Base-by-base conservation (phyloP, 257 asterid species). In the Plantago major region DNA sequence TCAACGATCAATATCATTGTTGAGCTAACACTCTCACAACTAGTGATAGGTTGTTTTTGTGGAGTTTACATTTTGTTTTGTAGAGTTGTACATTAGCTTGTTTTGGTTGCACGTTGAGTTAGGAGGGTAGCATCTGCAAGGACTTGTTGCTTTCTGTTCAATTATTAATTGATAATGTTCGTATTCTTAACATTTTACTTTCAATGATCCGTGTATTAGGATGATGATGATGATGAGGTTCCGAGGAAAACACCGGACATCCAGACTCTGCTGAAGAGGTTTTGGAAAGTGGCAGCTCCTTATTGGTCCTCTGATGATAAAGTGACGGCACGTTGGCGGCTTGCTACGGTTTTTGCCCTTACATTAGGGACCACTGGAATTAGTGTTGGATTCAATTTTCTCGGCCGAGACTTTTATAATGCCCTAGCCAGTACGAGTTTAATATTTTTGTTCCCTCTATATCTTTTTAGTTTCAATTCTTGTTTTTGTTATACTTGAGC, bases 291-390 rank as follows among this genome's bases (percentile, higher is more conserved):
- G 72, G 97, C 97, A 4, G 86, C 88, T 9, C 97, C 95, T 33
- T 89, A 89, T 78, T 89, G 97, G 97, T 87, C 63, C 52, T 89
- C 94, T 0, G 95, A 87, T 55, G 95, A 89, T 71, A 84, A 81
- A 76, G 79, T 73, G 55, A 81, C 71, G 52, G 94, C 94, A 46
- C 79, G 95, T 58, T 67, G 76, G 75, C 83, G 83, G 59, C 88
- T 90, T 10, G 91, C 95, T 10, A 81, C 84, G 38, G 95, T 90
- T 52, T 90, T 90, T 74, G 95, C 90, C 40, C 95, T 90, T 12
- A 90, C 97, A n/a, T 72, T 90, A 60, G 97, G 86, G 40, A 90
- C 97, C 37, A 85, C 96, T 45, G 97, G 96, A 10, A 90, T 90
- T 67, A 90, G 95, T 64, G 97, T 87, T 38, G 89, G 93, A 15